Evolutionary conservation across 345 rosid species (phyloP), one percentile per base, ranked within the genome.

Genomic region (Bruguiera sexangula): DNA sequence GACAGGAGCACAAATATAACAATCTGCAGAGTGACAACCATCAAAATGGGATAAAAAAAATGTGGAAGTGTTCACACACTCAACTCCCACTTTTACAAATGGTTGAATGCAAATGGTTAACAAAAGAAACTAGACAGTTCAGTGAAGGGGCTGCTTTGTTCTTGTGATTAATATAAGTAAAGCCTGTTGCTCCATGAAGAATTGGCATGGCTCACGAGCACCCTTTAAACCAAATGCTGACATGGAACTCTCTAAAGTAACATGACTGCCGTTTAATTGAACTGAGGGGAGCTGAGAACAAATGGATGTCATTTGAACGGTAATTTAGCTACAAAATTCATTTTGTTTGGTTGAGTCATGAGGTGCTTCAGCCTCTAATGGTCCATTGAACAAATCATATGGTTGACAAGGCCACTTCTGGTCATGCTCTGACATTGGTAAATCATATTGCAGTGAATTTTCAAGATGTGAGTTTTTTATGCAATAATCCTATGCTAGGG

Each of bases 41-140:
- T 82, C 83, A 63, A 69, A 79, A 70, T 80, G 82, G 6, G 69
- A 65, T 21, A 70, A 37, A 43, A 79, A 79, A 72, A 2, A 64
- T 5, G 26, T 18, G 55, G 70, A 65, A 51, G 26, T 6, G 32
- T 54, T 13, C 51, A 30, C 86, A 82, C 39, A 29, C 32, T 51
- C 85, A 82, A 48, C 29, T 67, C 69, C 13, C 3, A 15, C 32
- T n/a, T 15, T 55, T 50, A 55, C 83, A 82, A 66, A 54, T 43
- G 21, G 51, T 60, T 72, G 75, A 72, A 66, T 82, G 85, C 71
- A 74, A 63, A 51, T 68, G 20, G 26, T 74, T 63, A 29, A 77
- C 60, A 24, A 76, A 82, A 69, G 76, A 79, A 62, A 52, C 76
- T 50, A 46, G 65, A 50, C 51, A 31, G 57, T 72, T 62, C 57